These are phyloP conservation scores for Rhazya stricta DNA, from an alignment of 257 asterid species.

Conservation along the genomic window DNA sequence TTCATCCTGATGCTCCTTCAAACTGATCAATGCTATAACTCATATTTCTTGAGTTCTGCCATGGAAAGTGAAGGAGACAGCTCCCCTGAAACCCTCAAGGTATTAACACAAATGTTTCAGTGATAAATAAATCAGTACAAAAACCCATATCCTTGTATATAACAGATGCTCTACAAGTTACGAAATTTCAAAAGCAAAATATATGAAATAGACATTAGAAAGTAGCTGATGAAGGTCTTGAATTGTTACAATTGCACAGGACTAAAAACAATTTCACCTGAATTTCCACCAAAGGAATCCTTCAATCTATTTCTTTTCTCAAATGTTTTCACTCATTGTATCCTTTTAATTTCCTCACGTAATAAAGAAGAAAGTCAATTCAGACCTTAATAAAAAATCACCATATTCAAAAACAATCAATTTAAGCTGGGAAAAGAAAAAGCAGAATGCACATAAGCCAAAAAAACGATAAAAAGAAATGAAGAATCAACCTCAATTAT, in stretches of 20 bases:
- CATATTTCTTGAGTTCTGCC: constrained; percentile 85
- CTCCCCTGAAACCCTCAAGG: constrained; percentile 66
- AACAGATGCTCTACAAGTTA: no score
- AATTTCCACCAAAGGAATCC: not conserved
- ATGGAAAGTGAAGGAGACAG: constrained; percentile 86
- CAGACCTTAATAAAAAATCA: constrained; percentile 81
- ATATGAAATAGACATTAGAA: no score
- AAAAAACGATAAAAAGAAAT: no score
- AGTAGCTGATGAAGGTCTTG: no score
- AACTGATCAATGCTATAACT: constrained; percentile 66
- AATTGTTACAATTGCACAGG: no score
- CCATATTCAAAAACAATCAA: constrained; percentile 69
- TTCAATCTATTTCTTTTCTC: not conserved
- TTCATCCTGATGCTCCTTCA: constrained; percentile 70
- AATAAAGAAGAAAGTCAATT: no score
- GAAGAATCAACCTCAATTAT: no score
- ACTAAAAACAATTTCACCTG: no score
- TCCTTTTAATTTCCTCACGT: not conserved
- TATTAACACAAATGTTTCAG: constrained; percentile 17
- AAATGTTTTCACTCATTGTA: not conserved
- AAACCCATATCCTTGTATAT: not conserved
- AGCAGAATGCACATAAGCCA: no score
- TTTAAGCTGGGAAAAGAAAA: no score
- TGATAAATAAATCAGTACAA: not conserved
- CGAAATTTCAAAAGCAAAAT: no score